These are phyloP conservation scores for Cercospora zeae-maydis DNA, from an alignment of 2,329 filamentous ascomycete species.

Conservation along the genomic window DNA sequence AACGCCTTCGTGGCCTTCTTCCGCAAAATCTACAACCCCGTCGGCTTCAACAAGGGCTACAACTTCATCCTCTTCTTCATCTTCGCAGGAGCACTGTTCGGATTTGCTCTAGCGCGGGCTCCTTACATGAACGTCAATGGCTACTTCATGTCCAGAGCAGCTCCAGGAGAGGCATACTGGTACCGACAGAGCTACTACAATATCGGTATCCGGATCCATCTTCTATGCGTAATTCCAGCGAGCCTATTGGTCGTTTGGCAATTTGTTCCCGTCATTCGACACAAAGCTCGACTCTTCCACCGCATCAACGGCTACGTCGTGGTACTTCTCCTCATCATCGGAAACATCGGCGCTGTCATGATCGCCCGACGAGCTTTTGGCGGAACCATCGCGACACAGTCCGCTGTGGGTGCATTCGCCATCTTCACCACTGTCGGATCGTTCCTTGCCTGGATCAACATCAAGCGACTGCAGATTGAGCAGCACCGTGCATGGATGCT, in stretches of 20 bases:
- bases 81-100: slow-evolving; percentile 37
- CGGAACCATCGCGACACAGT: slow-evolving; percentile 52
- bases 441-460: slow-evolving; percentile 52
- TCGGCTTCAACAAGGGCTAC: slow-evolving; percentile 57
- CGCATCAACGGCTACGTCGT: slow-evolving; percentile 59
- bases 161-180: slow-evolving; percentile 47
- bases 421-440: slow-evolving; percentile 47
- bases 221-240: slow-evolving; percentile 41
- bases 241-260: slow-evolving; percentile 42
- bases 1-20: slow-evolving; percentile 20
- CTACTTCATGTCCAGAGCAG: slow-evolving; percentile 28
- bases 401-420: slow-evolving; percentile 43
- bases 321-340: slow-evolving; percentile 47
- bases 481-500: slow-evolving; percentile 65
- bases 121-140: slow-evolving; percentile 48
- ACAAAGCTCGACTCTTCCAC: slow-evolving; percentile 53
- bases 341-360: slow-evolving; percentile 52
- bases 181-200: slow-evolving; percentile 36
- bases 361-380: slow-evolving; percentile 53
- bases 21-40: slow-evolving; percentile 40
- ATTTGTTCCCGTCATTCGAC: slow-evolving; percentile 45
- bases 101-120: slow-evolving; percentile 50
- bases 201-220: slow-evolving; percentile 45
- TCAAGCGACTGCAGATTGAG: slow-evolving; percentile 60
- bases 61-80: slow-evolving; percentile 53